Conservation (phyloP, 1,284 basidiomycete genomes). For the Fomes fomentarius region DNA sequence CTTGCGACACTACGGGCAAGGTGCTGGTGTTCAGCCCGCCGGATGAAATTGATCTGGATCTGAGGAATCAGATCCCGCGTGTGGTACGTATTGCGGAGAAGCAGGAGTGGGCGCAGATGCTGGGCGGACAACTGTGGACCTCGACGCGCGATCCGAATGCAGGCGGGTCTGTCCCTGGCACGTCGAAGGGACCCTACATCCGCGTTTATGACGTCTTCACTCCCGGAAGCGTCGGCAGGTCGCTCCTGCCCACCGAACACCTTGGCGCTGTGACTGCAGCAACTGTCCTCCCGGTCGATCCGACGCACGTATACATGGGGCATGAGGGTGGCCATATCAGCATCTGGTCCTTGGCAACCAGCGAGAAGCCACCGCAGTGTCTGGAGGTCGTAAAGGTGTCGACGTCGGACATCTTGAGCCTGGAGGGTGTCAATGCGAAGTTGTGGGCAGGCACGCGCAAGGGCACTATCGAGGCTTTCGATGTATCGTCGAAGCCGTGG, state of each 20-base stretch:
- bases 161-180: constrained; percentile 39
- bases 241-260: constrained; percentile 59
- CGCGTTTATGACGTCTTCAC: constrained; percentile 77
- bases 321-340: constrained; percentile 92
- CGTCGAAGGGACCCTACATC: constrained; percentile 68
- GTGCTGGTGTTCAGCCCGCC: constrained; percentile 69
- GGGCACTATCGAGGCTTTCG: constrained; percentile 85
- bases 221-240: constrained; percentile 49
- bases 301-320: constrained; percentile 79
- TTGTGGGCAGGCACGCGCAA: constrained; percentile 88
- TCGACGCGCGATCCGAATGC: constrained; percentile 56
- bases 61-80: constrained; percentile 54
- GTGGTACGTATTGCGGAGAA: constrained; percentile 80
- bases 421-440: constrained; percentile 80
- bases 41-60: constrained; percentile 37
- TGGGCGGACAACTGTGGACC: constrained; percentile 84
- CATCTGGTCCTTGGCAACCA: constrained; percentile 67
- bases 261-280: constrained; percentile 85
- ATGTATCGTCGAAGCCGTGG: constrained; percentile 78
- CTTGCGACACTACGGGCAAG: constrained; percentile 85
- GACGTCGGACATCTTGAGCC: constrained; percentile 75
- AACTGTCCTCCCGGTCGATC: constrained; percentile 73
- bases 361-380: constrained; percentile 56
- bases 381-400: constrained; percentile 77
- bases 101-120: constrained; percentile 74